Conservation (phyloP, 495 filamentous ascomycete species). For the Glarea lozoyensis region DNA sequence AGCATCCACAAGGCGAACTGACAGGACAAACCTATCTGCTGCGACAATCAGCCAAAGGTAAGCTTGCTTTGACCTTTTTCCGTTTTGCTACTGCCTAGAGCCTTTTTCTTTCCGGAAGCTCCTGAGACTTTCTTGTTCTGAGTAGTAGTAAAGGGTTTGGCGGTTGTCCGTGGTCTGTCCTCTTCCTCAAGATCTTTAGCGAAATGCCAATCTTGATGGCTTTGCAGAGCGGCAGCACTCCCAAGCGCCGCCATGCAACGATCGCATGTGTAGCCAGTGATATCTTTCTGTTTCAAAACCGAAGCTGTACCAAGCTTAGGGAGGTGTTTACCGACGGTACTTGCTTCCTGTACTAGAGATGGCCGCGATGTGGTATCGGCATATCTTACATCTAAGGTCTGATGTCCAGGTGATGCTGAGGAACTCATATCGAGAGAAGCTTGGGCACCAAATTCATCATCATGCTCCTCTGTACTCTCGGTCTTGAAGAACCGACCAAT, state of each 20-base stretch:
- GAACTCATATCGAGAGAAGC: slow-evolving; percentile 9
- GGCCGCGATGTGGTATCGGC: slow-evolving; percentile 16
- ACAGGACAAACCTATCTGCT: neutral
- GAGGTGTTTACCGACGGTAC: slow-evolving; percentile 4
- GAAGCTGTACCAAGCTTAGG: slow-evolving; percentile 5
- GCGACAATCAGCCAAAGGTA: slow-evolving; percentile 50
- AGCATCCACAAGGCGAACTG: neutral
- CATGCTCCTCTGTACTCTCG: slow-evolving; percentile 16
- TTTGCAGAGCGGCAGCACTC: slow-evolving; percentile 47
- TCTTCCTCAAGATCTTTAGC: slow-evolving; percentile 75
- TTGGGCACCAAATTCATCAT: slow-evolving; percentile 15
- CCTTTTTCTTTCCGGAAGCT: slow-evolving; percentile 13
- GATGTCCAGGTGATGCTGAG: slow-evolving; percentile 15
- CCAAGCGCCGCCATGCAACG: slow-evolving; percentile 54
- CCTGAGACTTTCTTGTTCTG: slow-evolving; percentile 25
- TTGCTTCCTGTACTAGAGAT: slow-evolving; percentile 24
- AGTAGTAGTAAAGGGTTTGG: slow-evolving; percentile 4
- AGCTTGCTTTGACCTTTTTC: slow-evolving; percentile 74
- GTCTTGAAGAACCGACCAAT: slow-evolving; percentile 51
- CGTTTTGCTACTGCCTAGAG: slow-evolving; percentile 33
- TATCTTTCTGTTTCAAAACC: slow-evolving; percentile 26
- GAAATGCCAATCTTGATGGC: slow-evolving; percentile 94
- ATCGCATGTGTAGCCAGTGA: slow-evolving; percentile 41
- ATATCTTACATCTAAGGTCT: slow-evolving; percentile 20
- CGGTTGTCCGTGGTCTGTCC: slow-evolving; percentile 27